phyloP scores from a whole-genome alignment of 768 basidiomycete genomes.

The Phaffia australis region DNA sequence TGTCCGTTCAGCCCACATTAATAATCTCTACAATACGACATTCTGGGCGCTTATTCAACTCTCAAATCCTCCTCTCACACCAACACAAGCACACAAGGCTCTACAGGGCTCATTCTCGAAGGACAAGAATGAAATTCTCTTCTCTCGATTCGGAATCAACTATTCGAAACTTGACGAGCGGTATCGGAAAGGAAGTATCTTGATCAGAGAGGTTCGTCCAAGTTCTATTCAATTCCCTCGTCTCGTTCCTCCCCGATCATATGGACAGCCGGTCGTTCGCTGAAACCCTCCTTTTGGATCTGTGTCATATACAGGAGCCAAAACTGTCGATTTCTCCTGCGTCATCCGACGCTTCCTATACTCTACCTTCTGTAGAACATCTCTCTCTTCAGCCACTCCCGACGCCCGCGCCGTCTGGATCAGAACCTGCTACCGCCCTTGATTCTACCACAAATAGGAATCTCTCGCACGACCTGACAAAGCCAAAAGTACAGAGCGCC shows the following conservation, averaged over 20 bases:
- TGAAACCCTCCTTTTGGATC: too few relatives aligned
- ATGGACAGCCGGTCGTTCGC: too few relatives aligned
- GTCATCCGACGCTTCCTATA: neutral
- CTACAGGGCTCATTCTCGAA: constrained; percentile 73
- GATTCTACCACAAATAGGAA: neutral
- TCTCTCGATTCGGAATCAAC: constrained; percentile 68
- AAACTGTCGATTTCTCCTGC: neutral
- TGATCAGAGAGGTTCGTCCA: constrained; percentile 54
- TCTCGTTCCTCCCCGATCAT: neutral
- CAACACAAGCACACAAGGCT: constrained; percentile 21
- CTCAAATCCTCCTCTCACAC: constrained; percentile 14
- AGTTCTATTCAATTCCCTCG: neutral
- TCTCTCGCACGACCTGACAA: constrained; percentile 13
- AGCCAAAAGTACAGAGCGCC: constrained; percentile 26
- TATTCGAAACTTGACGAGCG: constrained; percentile 65
- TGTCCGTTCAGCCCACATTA: constrained; percentile 67
- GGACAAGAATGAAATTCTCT: constrained; percentile 85
- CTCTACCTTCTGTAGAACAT: neutral
- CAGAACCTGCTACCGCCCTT: neutral
- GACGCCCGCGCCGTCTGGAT: neutral
- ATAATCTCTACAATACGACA: constrained; percentile 89
- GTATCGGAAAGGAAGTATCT: constrained; percentile 73
- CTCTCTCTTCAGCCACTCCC: neutral
- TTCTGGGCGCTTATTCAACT: constrained; percentile 91
- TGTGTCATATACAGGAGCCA: neutral